Conservation (phyloP, 2,329 filamentous ascomycete genomes). For the Metarhizium humberi region DNA sequence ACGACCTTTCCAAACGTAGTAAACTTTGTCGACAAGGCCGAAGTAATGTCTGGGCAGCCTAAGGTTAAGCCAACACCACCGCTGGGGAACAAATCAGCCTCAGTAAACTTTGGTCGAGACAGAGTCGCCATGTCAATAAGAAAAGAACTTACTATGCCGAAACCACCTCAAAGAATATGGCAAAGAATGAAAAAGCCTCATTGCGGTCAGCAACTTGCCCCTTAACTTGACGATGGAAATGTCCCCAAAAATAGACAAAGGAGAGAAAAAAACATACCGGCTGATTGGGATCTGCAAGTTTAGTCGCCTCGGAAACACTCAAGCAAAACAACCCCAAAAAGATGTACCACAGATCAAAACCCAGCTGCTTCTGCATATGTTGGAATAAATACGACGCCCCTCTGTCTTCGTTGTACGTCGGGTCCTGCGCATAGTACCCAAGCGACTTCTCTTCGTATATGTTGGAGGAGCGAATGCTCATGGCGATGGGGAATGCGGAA, state of each 20-base stretch:
- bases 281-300: not conserved
- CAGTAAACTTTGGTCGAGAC: not conserved
- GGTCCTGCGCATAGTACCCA: conserved; percentile 42
- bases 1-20: not conserved
- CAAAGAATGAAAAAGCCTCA: not conserved
- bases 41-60: not conserved
- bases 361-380: conserved; percentile 28
- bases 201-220: not conserved
- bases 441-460: conserved; percentile 54
- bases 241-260: no score
- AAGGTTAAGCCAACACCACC: not conserved
- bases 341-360: conserved; percentile 32
- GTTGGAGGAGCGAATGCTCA: conserved; percentile 50
- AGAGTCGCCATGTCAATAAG: not conserved
- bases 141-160: not conserved
- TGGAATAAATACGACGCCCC: conserved; percentile 20
- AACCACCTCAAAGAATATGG: not conserved
- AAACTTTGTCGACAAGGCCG: not conserved
- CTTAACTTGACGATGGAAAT: no score
- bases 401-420: conserved; percentile 16
- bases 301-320: not conserved
- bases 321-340: conserved; percentile 18
- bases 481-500: conserved; percentile 50
- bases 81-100: not conserved
- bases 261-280: not conserved